Conservation (phyloP, 306 rosid genomes). For the Ziziphus jujuba region DNA sequence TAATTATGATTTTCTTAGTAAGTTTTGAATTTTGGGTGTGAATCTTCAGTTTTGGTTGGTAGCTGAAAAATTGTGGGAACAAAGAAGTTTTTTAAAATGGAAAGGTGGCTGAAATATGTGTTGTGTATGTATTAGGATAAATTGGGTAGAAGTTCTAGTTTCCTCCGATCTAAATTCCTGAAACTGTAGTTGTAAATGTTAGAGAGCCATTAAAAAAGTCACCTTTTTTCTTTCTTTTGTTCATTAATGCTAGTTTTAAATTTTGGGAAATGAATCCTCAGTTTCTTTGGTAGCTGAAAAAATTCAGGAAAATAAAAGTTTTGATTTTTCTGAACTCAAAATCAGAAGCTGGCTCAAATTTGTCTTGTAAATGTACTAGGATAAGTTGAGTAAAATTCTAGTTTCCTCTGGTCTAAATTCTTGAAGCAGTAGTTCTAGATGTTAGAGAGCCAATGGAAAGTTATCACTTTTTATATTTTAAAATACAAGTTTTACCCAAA, state of each 20-base stretch:
- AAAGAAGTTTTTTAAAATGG: neutral
- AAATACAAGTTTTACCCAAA: neutral
- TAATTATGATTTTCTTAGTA: neutral
- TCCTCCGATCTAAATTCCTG: conserved; percentile 1
- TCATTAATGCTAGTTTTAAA: too few species aligned
- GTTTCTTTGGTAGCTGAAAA: too few species aligned
- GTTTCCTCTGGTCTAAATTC: conserved; percentile 6
- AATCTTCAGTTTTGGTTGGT: neutral
- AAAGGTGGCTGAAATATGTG: neutral
- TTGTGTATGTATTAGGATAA: neutral
- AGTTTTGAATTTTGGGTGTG: neutral
- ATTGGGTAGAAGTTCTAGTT: conserved; percentile 16
- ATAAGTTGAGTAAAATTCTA: conserved; percentile 7
- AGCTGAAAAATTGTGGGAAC: neutral
- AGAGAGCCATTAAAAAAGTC: too few species aligned
- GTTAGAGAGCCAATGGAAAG: neutral
- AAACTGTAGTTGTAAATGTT: neutral
- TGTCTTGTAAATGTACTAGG: neutral
- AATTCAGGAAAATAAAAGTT: too few species aligned
- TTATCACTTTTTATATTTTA: neutral
- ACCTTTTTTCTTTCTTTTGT: too few species aligned
- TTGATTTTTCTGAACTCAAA: neutral
- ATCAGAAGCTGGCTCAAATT: neutral
- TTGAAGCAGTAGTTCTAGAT: neutral
- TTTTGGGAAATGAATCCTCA: too few species aligned